Conservation (phyloP, 1,284 basidiomycete genomes). For the Ustilago esculenta region DNA sequence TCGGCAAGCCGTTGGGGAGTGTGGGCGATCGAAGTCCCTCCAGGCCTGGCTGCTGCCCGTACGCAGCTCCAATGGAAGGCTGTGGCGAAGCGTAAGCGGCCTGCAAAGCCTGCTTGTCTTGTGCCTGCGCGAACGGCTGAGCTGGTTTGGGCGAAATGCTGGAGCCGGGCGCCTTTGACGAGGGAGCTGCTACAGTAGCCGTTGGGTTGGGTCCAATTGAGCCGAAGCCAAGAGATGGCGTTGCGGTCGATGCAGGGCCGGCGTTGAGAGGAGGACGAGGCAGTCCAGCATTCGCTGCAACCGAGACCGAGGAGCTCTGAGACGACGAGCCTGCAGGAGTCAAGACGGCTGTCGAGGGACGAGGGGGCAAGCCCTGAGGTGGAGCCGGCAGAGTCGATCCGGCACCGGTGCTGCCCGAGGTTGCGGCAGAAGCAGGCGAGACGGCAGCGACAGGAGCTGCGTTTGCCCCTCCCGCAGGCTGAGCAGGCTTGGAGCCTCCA, state of each 20-base stretch:
- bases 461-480: neutral
- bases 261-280: slow-evolving; percentile 48
- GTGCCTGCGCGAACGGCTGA: slow-evolving; percentile 15
- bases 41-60: slow-evolving; percentile 37
- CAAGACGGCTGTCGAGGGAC: slow-evolving; percentile 47
- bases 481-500: slow-evolving; percentile 10
- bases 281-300: slow-evolving; percentile 45
- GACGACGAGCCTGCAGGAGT: slow-evolving; percentile 32
- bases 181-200: slow-evolving; percentile 10
- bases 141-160: slow-evolving; percentile 35
- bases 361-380: slow-evolving; percentile 55
- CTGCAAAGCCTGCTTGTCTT: slow-evolving; percentile 30
- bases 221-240: slow-evolving; percentile 40
- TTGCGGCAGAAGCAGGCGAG: slow-evolving; percentile 6
- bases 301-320: slow-evolving; percentile 39
- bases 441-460: slow-evolving; percentile 9
- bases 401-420: slow-evolving; percentile 4
- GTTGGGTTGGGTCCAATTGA: slow-evolving; percentile 31
- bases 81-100: slow-evolving; percentile 7
- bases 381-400: slow-evolving; percentile 51
- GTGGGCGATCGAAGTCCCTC: slow-evolving; percentile 48
- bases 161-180: slow-evolving; percentile 24
- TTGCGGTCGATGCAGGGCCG: slow-evolving; percentile 6
- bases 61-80: slow-evolving; percentile 17
- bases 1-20: slow-evolving; percentile 41